Conservation (phyloP, 257 asterid genomes). For the Salvia hispanica region DNA sequence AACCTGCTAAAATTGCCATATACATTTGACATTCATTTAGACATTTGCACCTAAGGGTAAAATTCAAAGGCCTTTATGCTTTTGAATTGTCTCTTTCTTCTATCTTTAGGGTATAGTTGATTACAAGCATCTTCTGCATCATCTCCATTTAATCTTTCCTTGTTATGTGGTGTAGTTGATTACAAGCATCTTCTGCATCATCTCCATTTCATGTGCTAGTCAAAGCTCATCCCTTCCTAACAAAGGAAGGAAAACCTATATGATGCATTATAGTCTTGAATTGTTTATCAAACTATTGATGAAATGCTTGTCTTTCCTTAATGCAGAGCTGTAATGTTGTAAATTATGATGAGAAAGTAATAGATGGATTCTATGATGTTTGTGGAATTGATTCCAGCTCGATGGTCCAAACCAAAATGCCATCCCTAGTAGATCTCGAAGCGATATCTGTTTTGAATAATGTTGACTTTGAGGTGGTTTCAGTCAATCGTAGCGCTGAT, state of each 20-base stretch:
- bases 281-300: slow-evolving; percentile 24
- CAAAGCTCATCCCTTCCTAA: background rate
- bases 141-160: background rate
- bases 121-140: slow-evolving; percentile 23
- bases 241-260: background rate
- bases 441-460: slow-evolving; percentile 58
- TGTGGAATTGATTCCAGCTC: slow-evolving; percentile 70
- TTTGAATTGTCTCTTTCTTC: background rate
- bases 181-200: slow-evolving; percentile 23
- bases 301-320: slow-evolving; percentile 21
- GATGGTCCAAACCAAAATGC: slow-evolving; percentile 72
- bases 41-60: slow-evolving; percentile 13
- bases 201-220: background rate
- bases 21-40: background rate
- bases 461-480: slow-evolving; percentile 71
- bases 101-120: background rate
- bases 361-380: slow-evolving; percentile 96
- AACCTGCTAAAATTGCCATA: slow-evolving; percentile 9
- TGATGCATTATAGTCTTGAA: background rate
- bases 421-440: slow-evolving; percentile 75
- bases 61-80: slow-evolving; percentile 9
- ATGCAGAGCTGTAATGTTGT: slow-evolving; percentile 89
- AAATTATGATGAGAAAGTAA: slow-evolving; percentile 88
- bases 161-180: background rate
- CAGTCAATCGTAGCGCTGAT: slow-evolving; percentile 75